These are phyloP conservation scores for Ophiostoma australiae DNA, from an alignment of 2,329 filamentous ascomycete genomes.

Conservation along the genomic window DNA sequence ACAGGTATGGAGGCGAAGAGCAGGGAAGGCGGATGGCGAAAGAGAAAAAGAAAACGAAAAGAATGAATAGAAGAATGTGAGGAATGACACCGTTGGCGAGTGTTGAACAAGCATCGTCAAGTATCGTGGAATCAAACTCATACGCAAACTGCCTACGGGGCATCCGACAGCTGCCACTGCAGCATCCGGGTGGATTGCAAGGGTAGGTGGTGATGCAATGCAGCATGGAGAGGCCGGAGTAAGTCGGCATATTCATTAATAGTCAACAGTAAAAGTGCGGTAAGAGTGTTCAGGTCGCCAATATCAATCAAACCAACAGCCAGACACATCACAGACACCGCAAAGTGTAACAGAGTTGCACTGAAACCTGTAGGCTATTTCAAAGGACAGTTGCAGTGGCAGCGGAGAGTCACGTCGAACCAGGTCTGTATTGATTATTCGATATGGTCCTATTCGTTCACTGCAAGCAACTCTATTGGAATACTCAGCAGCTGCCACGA, in stretches of 20 bases:
- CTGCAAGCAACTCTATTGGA: not conserved
- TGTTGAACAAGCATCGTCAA: too few relatives aligned
- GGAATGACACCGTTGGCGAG: not conserved
- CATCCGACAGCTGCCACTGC: not conserved
- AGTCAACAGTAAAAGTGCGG: too few relatives aligned
- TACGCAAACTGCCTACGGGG: too few relatives aligned
- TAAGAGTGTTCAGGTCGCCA: too few relatives aligned
- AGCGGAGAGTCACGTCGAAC: too few relatives aligned
- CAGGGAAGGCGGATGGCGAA: not conserved
- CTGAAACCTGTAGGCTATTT: not conserved
- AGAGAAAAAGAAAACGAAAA: not conserved
- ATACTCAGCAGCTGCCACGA: not conserved
- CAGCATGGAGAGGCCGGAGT: not conserved
- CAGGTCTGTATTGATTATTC: not conserved
- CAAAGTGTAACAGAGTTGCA: not conserved
- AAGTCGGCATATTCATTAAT: not conserved
- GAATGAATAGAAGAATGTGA: not conserved
- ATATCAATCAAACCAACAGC: too few relatives aligned
- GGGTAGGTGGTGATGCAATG: not conserved
- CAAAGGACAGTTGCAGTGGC: not conserved
- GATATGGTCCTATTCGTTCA: not conserved
- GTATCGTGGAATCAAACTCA: not conserved
- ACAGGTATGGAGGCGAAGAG: not conserved
- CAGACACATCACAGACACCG: too few relatives aligned
- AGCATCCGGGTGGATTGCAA: conserved; percentile 6